These are phyloP conservation scores for Raddia distichophylla DNA, from an alignment of 176 grass and related monocot genomes.

Conservation along the genomic window DNA sequence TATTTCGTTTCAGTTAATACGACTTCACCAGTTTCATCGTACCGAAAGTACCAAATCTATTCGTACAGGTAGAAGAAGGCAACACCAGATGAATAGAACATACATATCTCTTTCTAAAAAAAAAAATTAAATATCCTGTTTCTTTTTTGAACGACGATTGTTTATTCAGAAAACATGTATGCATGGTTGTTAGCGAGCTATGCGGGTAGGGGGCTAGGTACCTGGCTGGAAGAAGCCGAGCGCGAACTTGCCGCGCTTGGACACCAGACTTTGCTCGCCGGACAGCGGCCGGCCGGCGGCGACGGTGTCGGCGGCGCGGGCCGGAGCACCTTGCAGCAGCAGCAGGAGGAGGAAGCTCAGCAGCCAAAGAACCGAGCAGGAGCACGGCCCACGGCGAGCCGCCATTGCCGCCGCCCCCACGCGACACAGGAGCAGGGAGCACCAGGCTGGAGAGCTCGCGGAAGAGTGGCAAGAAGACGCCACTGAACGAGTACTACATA, in stretches of 20 bases:
- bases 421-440: neutral
- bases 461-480: neutral
- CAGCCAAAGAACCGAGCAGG: neutral
- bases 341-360: neutral
- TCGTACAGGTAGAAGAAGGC: too few relatives aligned
- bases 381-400: neutral
- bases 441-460: too few relatives aligned
- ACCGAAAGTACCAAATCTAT: too few relatives aligned
- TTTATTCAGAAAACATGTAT: too few relatives aligned
- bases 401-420: slow-evolving; percentile 24
- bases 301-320: slow-evolving; percentile 31
- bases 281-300: slow-evolving; percentile 24
- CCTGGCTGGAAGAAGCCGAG: slow-evolving; percentile 59
- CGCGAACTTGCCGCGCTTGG: slow-evolving; percentile 55
- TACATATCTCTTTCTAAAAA: too few relatives aligned
- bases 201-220: neutral
- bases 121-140: too few relatives aligned
- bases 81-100: too few relatives aligned
- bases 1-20: neutral
- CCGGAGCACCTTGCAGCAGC: neutral
- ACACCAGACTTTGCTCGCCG: slow-evolving; percentile 38
- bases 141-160: too few relatives aligned
- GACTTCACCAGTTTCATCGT: neutral
- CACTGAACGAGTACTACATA: neutral
- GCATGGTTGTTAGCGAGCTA: too few relatives aligned